Base-by-base conservation (phyloP, 2,329 filamentous ascomycete genomes). In the Dothistroma septosporum region DNA sequence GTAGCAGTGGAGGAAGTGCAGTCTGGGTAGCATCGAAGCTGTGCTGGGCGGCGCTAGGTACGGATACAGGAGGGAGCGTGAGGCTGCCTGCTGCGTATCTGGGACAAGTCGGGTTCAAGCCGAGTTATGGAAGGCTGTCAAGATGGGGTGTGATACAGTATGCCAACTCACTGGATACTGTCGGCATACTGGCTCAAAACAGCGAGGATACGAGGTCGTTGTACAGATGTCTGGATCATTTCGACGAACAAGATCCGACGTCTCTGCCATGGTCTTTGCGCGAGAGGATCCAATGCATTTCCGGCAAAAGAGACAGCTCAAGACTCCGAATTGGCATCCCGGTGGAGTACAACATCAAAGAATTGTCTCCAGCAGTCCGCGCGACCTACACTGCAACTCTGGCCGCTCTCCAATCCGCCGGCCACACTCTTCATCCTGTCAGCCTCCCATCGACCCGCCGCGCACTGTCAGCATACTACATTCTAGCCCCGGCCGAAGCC, bases 1-100 rank as follows among this genome's bases (percentile, higher is more conserved):
- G 92, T 32, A 97, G 92, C 74, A 97, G 93, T 3, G 94, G 94
- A 47, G 94, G 94, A 19, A 97, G 92, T 74, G 94, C 94, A 2
- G 85, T 95, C 10, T 91, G 91, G 14, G 90, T 97, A 41, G 85
- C 84, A 21, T 80, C 82, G 0, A 83, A 83, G 5, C 80, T 86
- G 70, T 85, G 83, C 66, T 81, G 82, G 79, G 81, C 81, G 77
- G 92, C 92, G 8, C 78, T 99, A 31, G 94, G 94, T 19, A 97
- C 94, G 21, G 94, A 99, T 73, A 99, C 92, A 0, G 92, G 92
- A 65, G 92, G 92, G 14, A 95, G 90, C 1, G 88, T 97, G 53
- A 83, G 92, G 61, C 81, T 97, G 53, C 92, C 92, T 0, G 92
- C 92, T 14, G 90, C 92, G 1, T 97, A 95, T 73, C 92, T 88